phyloP scores from a whole-genome alignment of 1,139 yeast genomes.

The Nakaseomyces sp. region DNA sequence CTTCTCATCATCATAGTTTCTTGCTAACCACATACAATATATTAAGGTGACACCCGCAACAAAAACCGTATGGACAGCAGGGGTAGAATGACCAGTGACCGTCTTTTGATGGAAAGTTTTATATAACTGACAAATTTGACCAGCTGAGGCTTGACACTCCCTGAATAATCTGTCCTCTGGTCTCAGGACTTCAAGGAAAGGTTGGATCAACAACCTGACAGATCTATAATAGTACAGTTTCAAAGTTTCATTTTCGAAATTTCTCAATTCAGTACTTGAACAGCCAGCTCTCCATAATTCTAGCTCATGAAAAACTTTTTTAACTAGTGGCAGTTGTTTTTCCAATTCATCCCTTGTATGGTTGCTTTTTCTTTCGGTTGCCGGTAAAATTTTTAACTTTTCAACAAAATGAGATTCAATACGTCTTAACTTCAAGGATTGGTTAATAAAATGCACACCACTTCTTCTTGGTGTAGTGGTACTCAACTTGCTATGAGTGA shows the following conservation, averaged over 20 bases:
- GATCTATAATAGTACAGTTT: conserved; percentile 49
- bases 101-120: conserved; percentile 51
- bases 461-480: conserved; percentile 10
- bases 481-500: conserved; percentile 12
- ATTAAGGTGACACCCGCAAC: conserved; percentile 55
- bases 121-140: conserved; percentile 50
- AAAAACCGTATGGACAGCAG: conserved; percentile 53
- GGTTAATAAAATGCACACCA: conserved; percentile 43
- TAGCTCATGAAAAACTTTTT: conserved; percentile 38
- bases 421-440: conserved; percentile 43
- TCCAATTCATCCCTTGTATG: conserved; percentile 15
- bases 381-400: conserved; percentile 36
- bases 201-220: conserved; percentile 47
- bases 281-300: conserved; percentile 46
- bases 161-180: conserved; percentile 49
- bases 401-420: conserved; percentile 50
- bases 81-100: conserved; percentile 48
- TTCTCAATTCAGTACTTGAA: conserved; percentile 26
- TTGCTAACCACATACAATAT: conserved; percentile 52
- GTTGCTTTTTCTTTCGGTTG: conserved; percentile 13
- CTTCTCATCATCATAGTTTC: conserved; percentile 45
- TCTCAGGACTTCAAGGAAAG: conserved; percentile 46
- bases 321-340: conserved; percentile 38
- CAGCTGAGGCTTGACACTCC: conserved; percentile 58
- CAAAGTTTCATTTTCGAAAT: conserved; percentile 45